Percentiles rank a stretch among this genome's conserved stretches.
phyloP scores from a whole-genome alignment of 371 early-diverging fungal species.

The Saksenaea vasiformis region DNA sequence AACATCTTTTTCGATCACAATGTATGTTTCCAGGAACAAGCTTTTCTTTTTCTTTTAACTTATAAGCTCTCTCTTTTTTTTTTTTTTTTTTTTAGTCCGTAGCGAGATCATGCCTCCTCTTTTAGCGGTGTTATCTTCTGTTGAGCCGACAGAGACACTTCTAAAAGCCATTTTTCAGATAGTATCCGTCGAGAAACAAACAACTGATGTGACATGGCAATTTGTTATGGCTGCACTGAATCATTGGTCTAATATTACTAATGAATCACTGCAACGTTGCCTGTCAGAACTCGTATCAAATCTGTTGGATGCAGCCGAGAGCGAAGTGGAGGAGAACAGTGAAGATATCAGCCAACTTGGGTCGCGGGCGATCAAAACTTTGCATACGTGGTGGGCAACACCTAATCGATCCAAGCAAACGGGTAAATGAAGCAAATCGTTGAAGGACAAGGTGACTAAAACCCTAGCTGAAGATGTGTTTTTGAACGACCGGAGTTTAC shows the following conservation, averaged over 20 bases:
- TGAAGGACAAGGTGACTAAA: background rate
- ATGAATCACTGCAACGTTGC: background rate
- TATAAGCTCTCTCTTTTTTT: too few species aligned
- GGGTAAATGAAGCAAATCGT: background rate
- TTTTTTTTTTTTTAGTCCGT: constrained; percentile 4
- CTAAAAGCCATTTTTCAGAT: constrained; percentile 18
- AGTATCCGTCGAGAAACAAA: constrained; percentile 3
- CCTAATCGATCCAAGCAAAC: background rate
- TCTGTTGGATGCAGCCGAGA: background rate
- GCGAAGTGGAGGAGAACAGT: background rate
- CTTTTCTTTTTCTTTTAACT: too few species aligned
- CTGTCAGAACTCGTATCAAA: background rate
- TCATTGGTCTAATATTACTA: background rate
- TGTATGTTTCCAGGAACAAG: constrained; percentile 19
- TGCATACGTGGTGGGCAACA: background rate
- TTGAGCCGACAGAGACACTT: constrained; percentile 21
- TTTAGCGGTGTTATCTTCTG: constrained; percentile 20
- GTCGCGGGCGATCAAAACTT: background rate
- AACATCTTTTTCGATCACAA: constrained; percentile 17
- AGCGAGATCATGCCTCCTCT: constrained; percentile 24
- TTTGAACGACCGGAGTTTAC: constrained; percentile 14
- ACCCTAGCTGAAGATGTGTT: constrained; percentile 15
- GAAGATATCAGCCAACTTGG: background rate
- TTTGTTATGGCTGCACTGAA: background rate
- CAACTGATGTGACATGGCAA: background rate